phyloP scores from a whole-genome alignment of 176 grass and related monocot genomes.

The Zoysia japonica region DNA sequence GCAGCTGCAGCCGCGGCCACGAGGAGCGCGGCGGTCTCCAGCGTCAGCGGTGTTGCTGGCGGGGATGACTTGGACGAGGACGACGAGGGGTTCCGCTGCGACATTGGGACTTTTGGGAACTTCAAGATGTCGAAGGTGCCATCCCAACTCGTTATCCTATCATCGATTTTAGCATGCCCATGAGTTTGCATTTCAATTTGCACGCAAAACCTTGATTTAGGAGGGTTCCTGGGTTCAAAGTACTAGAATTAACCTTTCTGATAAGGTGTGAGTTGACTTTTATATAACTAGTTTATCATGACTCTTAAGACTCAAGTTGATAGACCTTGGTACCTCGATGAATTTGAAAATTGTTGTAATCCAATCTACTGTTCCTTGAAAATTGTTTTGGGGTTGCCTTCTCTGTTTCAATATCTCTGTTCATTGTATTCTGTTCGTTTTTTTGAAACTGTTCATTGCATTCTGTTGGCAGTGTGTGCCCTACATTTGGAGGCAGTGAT shows the following conservation, averaged over 20 bases:
- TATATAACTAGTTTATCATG: not conserved
- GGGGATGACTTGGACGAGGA: conserved; percentile 68
- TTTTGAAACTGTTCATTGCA: not conserved
- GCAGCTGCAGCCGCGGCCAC: conserved; percentile 40
- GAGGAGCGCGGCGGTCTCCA: conserved; percentile 35
- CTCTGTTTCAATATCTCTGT: conserved; percentile 14
- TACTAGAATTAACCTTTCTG: too few relatives aligned
- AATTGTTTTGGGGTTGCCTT: not conserved
- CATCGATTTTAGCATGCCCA: not conserved
- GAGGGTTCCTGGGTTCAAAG: not conserved
- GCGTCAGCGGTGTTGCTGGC: conserved; percentile 17
- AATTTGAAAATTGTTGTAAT: not conserved
- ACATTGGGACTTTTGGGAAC: conserved; percentile 57
- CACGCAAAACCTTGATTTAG: not conserved
- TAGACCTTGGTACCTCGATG: not conserved
- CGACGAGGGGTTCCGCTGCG: conserved; percentile 57
- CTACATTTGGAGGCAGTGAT: conserved; percentile 84
- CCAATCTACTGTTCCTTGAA: not conserved
- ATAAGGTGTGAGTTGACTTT: not conserved
- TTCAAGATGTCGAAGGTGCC: conserved; percentile 69
- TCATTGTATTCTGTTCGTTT: not conserved
- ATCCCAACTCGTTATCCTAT: not conserved
- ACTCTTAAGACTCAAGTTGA: not conserved
- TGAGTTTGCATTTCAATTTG: not conserved
- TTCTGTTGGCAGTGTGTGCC: conserved; percentile 60